Conservation (phyloP, 2,329 filamentous ascomycete species). For the Fulvia fulva region DNA sequence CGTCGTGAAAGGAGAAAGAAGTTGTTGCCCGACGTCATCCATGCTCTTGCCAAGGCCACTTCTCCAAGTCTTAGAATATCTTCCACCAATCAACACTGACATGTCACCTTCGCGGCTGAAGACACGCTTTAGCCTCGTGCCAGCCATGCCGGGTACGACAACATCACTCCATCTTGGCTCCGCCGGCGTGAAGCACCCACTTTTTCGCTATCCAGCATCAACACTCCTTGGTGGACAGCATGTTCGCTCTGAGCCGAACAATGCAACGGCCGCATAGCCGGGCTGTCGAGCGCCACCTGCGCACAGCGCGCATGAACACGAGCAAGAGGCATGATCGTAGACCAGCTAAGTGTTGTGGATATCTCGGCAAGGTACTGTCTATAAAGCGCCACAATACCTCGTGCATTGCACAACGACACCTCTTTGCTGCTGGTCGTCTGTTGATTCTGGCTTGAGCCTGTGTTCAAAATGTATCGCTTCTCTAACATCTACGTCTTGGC, state of each 20-base stretch:
- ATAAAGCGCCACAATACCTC: neutral
- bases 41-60: neutral
- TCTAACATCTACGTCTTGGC: constrained; percentile 54
- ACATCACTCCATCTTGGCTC: neutral
- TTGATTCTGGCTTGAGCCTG: neutral
- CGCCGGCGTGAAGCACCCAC: neutral
- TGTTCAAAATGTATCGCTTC: constrained; percentile 26
- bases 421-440: neutral
- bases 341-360: neutral
- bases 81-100: neutral
- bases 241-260: neutral
- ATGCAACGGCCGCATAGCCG: neutral
- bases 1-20: neutral
- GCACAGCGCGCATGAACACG: neutral
- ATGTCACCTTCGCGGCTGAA: neutral
- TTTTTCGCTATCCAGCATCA: neutral
- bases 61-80: neutral
- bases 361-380: neutral
- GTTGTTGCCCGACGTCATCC: neutral
- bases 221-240: neutral
- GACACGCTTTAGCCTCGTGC: constrained; percentile 2
- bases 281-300: neutral
- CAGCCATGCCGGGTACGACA: neutral
- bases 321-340: neutral
- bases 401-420: neutral